These are phyloP conservation scores for Panellus pusillus DNA, from an alignment of 768 basidiomycete species.

Conservation along the genomic window DNA sequence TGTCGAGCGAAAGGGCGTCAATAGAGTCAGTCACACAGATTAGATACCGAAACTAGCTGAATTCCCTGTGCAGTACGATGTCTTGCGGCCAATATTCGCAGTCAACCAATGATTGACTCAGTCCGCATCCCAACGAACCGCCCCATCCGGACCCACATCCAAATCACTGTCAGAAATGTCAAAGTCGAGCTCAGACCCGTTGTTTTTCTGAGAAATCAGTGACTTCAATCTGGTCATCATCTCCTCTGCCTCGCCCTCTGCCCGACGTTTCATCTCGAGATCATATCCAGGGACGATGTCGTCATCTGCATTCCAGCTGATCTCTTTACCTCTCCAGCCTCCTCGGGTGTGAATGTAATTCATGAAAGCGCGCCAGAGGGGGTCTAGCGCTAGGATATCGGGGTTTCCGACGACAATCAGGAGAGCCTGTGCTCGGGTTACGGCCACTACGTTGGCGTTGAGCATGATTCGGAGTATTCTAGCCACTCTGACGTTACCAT, in stretches of 20 bases:
- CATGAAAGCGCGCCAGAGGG: slow-evolving; percentile 60
- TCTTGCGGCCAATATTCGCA: no score
- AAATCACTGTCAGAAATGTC: slow-evolving; percentile 21
- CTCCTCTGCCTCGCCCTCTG: slow-evolving; percentile 24
- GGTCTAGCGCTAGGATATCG: slow-evolving; percentile 57
- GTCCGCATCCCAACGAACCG: slow-evolving; percentile 21
- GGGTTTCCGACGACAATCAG: slow-evolving; percentile 63
- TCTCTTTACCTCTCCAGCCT: slow-evolving; percentile 54
- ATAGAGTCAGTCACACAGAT: no score
- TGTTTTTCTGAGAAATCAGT: slow-evolving; percentile 18
- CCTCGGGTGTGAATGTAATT: slow-evolving; percentile 54
- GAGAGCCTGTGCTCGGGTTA: slow-evolving; percentile 62
- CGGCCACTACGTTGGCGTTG: slow-evolving; percentile 41
- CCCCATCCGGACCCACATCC: slow-evolving; percentile 12
- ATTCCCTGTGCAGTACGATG: no score
- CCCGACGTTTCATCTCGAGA: slow-evolving; percentile 10
- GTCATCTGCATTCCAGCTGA: slow-evolving; percentile 49
- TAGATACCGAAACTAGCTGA: no score
- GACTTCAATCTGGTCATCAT: slow-evolving; percentile 22
- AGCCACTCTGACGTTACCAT: slow-evolving; percentile 39
- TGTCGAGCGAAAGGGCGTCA: no score
- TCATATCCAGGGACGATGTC: slow-evolving; percentile 26
- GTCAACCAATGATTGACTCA: slow-evolving; percentile 16
- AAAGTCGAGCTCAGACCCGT: slow-evolving; percentile 22
- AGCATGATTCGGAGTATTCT: neutral